Evolutionary conservation across 164 flowering plant species (phyloP), one percentile per base, ranked within the genome.

Genomic region (Tetrastigma voinierianum): DNA sequence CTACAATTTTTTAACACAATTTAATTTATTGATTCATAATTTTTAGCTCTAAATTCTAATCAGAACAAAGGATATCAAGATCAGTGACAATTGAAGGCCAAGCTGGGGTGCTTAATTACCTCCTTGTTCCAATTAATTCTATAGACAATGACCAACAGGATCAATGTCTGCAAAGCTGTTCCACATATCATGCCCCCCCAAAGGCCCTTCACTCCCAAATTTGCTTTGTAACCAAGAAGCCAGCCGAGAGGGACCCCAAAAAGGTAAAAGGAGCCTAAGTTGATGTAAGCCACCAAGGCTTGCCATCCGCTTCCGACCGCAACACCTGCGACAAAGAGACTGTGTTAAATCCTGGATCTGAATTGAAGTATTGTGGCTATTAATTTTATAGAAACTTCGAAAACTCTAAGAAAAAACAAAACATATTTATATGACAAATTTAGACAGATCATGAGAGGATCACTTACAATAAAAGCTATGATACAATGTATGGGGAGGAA

Each of bases 221-320:
- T 58, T 49, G 72, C 74, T 62, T 11, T 65, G 59, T 76, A 84
- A 15, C 90, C 90, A 4, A 86, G 82, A 57, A 82, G 18, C 62
- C 54, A 75, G 10, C 83, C 90, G 2, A 83, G 62, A 12, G 88
- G 88, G 1, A 86, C 81, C 11, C 90, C 88, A 56, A 84, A 75
- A 19, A 79, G 16, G 60, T 86, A 84, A 25, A 83, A 86, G 17
- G 76, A 76, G 9, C 75, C 88, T 53, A 84, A 68, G 70, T 86
- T 84, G 25, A 86, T 83, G 48, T 78, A 84, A 51, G 88, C 88
- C 45, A 86, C 87, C 40, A 80, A 52, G 7, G 80, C 82, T 77
- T 84, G 90, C 90, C 88, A 86, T 46, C 88, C 88, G 1, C 81
- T 88, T 56, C 90, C 90, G 47, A 86, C 57, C 8, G 90, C 90